These are phyloP conservation scores for Neurospora cerealis DNA, from an alignment of 495 filamentous ascomycete genomes.

Conservation along the genomic window DNA sequence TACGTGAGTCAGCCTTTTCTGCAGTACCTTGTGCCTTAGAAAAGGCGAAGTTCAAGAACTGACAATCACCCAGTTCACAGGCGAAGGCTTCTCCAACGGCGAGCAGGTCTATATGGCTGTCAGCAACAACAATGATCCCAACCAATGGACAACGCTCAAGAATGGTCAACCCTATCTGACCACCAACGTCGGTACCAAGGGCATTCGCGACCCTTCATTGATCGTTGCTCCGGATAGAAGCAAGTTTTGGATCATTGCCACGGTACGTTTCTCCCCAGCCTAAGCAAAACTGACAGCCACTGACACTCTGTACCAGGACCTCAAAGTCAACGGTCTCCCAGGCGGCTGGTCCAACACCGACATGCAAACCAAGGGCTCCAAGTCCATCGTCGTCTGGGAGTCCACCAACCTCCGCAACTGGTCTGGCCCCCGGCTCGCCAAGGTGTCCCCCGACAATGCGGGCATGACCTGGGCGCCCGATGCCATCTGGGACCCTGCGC, in stretches of 20 bases:
- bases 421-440: not conserved
- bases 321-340: conserved; percentile 2
- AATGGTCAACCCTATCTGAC: not conserved
- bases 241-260: conserved; percentile 1
- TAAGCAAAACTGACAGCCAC: not conserved
- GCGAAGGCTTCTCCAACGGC: conserved; percentile 1
- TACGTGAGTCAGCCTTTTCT: not conserved
- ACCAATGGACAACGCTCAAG: conserved; percentile 1
- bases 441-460: not conserved
- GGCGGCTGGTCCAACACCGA: conserved; percentile 1
- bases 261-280: not conserved
- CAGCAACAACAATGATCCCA: conserved; percentile 4
- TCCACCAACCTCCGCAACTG: not conserved
- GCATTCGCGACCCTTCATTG: conserved; percentile 3
- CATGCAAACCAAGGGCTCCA: conserved; percentile 1
- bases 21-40: not conserved
- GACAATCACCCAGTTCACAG: not conserved
- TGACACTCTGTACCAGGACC: not conserved
- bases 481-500: conserved; percentile 2
- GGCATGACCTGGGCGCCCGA: conserved; percentile 3
- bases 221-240: not conserved
- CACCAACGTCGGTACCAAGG: not conserved
- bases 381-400: conserved; percentile 1
- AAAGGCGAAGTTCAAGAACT: not conserved
- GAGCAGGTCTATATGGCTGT: conserved; percentile 2